Evolutionary conservation across 495 filamentous ascomycete species (phyloP).

Genomic region (Lophiostoma macrostomum): DNA sequence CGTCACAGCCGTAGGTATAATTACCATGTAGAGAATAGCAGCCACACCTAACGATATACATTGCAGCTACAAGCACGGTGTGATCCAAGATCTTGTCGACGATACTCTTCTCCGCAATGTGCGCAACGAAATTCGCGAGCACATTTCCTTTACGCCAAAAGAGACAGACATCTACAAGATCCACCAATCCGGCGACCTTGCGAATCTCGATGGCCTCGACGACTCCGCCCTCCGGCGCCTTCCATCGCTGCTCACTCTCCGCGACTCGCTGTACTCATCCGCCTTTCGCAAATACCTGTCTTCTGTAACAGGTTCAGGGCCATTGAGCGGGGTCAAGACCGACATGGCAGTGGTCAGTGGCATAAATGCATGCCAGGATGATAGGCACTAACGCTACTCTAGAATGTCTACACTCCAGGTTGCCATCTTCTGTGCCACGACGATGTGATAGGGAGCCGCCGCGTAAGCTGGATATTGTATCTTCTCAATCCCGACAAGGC

Average conservation of each 20-base stretch:
- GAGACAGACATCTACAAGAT: conserved; percentile 99
- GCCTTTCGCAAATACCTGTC: conserved; percentile 86
- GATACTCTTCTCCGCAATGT: conserved; percentile 78
- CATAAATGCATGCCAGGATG: not conserved
- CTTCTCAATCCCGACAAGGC: conserved; percentile 86
- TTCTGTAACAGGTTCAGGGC: conserved; percentile 75
- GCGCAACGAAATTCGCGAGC: conserved; percentile 79
- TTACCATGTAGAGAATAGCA: not conserved
- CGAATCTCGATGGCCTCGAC: conserved; percentile 91
- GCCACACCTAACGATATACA: not conserved
- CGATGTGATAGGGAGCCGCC: conserved; percentile 92
- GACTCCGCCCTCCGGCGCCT: conserved; percentile 75
- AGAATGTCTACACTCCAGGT: conserved; percentile 91
- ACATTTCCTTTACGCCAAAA: conserved; percentile 94
- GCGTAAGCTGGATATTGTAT: conserved; percentile 96
- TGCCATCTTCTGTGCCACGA: conserved; percentile 96
- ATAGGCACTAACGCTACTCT: not conserved
- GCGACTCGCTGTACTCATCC: conserved; percentile 89
- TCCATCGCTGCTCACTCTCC: conserved; percentile 78
- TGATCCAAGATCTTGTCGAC: conserved; percentile 77
- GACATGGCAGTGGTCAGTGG: conserved; percentile 81
- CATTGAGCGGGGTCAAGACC: conserved; percentile 88
- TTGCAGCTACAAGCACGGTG: conserved; percentile 77
- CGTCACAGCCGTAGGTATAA: conserved; percentile 28
- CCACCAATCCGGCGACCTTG: conserved; percentile 95